Evolutionary conservation across 179 eudicot genomes (phyloP), one percentile per base, ranked within the genome.

Genomic region (Spinacia oleracea): DNA sequence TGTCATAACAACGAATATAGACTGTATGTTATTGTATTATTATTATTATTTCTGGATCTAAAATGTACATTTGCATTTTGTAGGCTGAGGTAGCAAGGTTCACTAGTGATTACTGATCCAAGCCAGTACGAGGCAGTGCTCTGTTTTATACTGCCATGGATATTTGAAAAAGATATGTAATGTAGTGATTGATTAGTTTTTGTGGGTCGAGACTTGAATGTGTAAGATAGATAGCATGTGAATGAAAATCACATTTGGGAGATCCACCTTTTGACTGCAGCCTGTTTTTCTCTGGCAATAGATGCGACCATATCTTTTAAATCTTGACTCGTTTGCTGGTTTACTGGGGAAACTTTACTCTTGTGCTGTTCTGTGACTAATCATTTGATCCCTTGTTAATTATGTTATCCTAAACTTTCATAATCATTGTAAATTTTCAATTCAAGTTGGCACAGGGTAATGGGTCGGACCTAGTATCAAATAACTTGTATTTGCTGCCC

Each of bases 41-140:
- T n/a, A n/a, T n/a, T n/a, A n/a, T n/a, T n/a, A n/a, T n/a, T n/a
- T n/a, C n/a, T n/a, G n/a, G 48, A 45, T 27, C 68, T 74, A 9
- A 81, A 23, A 9, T 66, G 42, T n/a, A 23, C n/a, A 56, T 20
- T 9, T 53, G 53, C 76, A 34, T 67, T n/a, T 74, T 82, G 82
- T 77, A 89, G 90, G 87, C 87, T 75, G 91, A 90, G 85, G 59
- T 86, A 35, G 87, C 88, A 51, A 86, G 86, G 82, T 81, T 79
- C 72, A 32, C 87, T 25, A 83, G 89, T 79, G 85, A 83, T 55
- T 81, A 74, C 70, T 88, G 83, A 84, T 74, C 43, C 72, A 16
- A 60, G 43, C 20, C 23, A 35, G 43, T 14, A 25, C 15, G 27
- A 40, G 9, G 16, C 66, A 38, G 4, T 42, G 76, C 25, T 58